Percentiles rank a stretch among this genome's conserved stretches.
phyloP scores from a whole-genome alignment of 495 filamentous ascomycete species.

The Lophium mytilinum region DNA sequence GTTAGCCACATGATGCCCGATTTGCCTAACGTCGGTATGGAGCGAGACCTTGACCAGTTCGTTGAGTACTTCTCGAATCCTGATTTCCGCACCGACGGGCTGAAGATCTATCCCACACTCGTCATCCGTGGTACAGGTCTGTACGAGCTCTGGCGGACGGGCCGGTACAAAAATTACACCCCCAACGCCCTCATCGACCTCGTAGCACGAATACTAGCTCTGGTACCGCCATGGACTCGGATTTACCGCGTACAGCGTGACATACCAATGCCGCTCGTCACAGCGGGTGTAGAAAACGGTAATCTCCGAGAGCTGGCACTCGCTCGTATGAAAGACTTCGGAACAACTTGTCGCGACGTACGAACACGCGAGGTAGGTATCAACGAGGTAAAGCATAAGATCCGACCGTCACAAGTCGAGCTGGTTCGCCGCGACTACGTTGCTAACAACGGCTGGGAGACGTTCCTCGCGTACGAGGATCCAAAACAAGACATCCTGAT shows the following conservation, averaged over 20 bases:
- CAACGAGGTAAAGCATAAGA: slow-evolving; percentile 98
- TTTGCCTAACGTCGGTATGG: slow-evolving; percentile 95
- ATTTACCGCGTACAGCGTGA: slow-evolving; percentile 98
- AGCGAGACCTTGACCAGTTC: slow-evolving; percentile 94
- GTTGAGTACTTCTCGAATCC: slow-evolving; percentile 97
- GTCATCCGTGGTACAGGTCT: slow-evolving; percentile 95
- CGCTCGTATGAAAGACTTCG: slow-evolving; percentile 96
- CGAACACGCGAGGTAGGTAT: slow-evolving; percentile 94
- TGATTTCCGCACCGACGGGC: slow-evolving; percentile 89
- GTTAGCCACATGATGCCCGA: slow-evolving; percentile 99
- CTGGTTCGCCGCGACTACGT: slow-evolving; percentile 91
- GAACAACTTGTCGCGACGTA: slow-evolving; percentile 95
- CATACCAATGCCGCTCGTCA: slow-evolving; percentile 97
- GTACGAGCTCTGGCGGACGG: slow-evolving; percentile 95
- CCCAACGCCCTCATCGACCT: slow-evolving; percentile 93
- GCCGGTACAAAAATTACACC: slow-evolving; percentile 96
- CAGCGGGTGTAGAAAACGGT: slow-evolving; percentile 93
- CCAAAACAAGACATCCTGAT: slow-evolving; percentile 98
- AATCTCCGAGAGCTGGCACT: slow-evolving; percentile 90
- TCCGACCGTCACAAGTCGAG: slow-evolving; percentile 91
- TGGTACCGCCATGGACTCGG: slow-evolving; percentile 94
- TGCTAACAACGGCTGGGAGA: slow-evolving; percentile 96
- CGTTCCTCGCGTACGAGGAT: slow-evolving; percentile 95
- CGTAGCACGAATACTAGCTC: slow-evolving; percentile 86
- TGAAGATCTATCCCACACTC: slow-evolving; percentile 97